Base-by-base conservation (phyloP, 2,329 filamentous ascomycete genomes). In the Orbilia blumenaviensis region DNA sequence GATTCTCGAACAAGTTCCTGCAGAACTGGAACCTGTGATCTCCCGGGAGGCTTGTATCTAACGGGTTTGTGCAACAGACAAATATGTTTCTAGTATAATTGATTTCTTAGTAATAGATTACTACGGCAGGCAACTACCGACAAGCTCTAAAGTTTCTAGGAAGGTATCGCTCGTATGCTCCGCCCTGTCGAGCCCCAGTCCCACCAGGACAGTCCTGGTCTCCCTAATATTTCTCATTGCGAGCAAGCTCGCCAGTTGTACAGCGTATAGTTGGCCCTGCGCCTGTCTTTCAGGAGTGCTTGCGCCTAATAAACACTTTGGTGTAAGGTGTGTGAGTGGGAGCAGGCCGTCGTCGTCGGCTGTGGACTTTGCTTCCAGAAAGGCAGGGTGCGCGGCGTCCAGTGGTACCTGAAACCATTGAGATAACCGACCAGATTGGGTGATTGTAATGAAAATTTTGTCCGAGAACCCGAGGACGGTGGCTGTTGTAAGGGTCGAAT, bases 361-460 rank as follows among this genome's bases (percentile, higher is more conserved):
- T 32, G 34, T 69, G 5, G 78, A 78, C 56, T 78, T 83, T 83
- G 80, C 81, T 74, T 92, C 89, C 48, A 90, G 87, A 21, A 86
- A 84, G 34, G 88, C 86, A n/a, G 89, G 85, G 2, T 90, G 89
- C 0, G 90, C 87, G 27, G 88, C 86, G n/a, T 88, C 87, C 21
- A 96, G 87, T 0, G 92, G 91, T 0, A 96, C 91, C 84, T 95
- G 91, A 18, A 93, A 87, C 95, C 95, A 99, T 86, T 98, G 95
- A 18, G 92, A 91, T 52, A 98, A 84, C 73, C 90, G 88, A 5
- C 94, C 94, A 77, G 90, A 88, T 84, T 98, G 95, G 0, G 92
- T 92, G 74, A 98, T 87, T 0, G 93, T 97, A 78, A 99, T 85
- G 80, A 99, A 84, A 80, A 99, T 93, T 83, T 93, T 96, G 86